phyloP scores from a whole-genome alignment of 1,284 basidiomycete species.

The Rhodotorula sp. region DNA sequence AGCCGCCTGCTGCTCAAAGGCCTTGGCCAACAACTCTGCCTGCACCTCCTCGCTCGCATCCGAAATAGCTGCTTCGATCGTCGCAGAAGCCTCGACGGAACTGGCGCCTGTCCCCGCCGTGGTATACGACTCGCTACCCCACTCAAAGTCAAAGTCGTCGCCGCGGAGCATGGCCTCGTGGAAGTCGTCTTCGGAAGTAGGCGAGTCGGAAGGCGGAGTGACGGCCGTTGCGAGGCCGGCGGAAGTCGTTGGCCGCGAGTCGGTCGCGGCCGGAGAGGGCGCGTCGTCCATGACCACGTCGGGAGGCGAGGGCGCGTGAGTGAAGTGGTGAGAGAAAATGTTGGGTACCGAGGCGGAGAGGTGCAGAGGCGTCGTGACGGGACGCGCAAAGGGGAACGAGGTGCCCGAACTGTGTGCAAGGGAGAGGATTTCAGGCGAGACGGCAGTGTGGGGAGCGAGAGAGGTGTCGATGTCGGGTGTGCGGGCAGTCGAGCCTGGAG shows the following conservation, averaged over 20 bases:
- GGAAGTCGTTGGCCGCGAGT: neutral
- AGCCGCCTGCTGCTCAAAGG: neutral
- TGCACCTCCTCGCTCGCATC: neutral
- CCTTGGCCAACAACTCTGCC: neutral
- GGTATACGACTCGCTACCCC: constrained; percentile 37
- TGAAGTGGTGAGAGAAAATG: constrained; percentile 36
- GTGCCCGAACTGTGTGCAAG: constrained; percentile 8
- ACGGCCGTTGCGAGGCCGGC: constrained; percentile 1
- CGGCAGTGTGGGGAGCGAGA: constrained; percentile 7
- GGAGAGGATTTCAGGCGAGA: constrained; percentile 36
- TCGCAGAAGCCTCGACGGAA: constrained; percentile 13
- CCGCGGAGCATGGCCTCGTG: constrained; percentile 40
- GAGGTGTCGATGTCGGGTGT: neutral
- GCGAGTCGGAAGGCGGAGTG: constrained; percentile 15
- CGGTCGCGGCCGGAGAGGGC: constrained; percentile 1
- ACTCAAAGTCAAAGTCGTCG: constrained; percentile 41
- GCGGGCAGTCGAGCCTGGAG: neutral
- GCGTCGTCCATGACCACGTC: constrained; percentile 33
- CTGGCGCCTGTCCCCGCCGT: constrained; percentile 12
- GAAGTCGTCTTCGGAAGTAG: constrained; percentile 28
- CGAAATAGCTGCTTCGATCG: neutral
- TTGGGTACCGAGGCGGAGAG: constrained; percentile 38
- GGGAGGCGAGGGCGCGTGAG: constrained; percentile 19
- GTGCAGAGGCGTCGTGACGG: neutral
- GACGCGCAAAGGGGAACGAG: constrained; percentile 16